Conservation (phyloP, 306 rosid species). For the Fragaria ananassa region DNA sequence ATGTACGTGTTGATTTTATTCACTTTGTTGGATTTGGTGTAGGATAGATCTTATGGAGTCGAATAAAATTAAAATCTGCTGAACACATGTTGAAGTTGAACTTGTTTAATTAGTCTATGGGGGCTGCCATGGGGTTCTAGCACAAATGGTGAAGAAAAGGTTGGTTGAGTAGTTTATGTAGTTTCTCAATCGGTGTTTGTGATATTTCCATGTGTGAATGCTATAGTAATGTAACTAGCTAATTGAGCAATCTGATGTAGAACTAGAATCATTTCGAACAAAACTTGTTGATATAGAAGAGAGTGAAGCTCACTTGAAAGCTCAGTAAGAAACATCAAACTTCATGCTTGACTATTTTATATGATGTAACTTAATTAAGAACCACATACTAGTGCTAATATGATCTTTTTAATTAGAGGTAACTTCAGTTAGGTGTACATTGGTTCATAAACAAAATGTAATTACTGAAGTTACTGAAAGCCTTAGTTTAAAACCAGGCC, state of each 20-base stretch:
- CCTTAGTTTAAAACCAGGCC: not conserved
- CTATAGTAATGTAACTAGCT: constrained; percentile 26
- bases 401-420: not conserved
- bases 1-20: constrained; percentile 12
- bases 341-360: constrained; percentile 18
- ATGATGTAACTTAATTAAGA: constrained; percentile 1
- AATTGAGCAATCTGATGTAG: constrained; percentile 58
- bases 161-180: constrained; percentile 13
- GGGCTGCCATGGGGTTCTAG: constrained; percentile 57
- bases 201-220: constrained; percentile 21
- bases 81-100: constrained; percentile 64
- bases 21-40: constrained; percentile 34
- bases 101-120: constrained; percentile 41
- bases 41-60: constrained; percentile 44
- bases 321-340: constrained; percentile 49
- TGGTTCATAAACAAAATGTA: not conserved
- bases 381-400: not conserved
- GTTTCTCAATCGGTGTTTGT: constrained; percentile 9
- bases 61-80: constrained; percentile 42
- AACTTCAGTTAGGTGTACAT: not conserved
- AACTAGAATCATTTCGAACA: constrained; percentile 72
- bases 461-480: not conserved
- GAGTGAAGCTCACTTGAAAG: constrained; percentile 79
- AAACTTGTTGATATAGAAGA: constrained; percentile 75
- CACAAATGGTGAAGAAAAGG: constrained; percentile 60